These are phyloP conservation scores for Nicotiana attenuata DNA, from an alignment of 257 asterid species.

Conservation along the genomic window DNA sequence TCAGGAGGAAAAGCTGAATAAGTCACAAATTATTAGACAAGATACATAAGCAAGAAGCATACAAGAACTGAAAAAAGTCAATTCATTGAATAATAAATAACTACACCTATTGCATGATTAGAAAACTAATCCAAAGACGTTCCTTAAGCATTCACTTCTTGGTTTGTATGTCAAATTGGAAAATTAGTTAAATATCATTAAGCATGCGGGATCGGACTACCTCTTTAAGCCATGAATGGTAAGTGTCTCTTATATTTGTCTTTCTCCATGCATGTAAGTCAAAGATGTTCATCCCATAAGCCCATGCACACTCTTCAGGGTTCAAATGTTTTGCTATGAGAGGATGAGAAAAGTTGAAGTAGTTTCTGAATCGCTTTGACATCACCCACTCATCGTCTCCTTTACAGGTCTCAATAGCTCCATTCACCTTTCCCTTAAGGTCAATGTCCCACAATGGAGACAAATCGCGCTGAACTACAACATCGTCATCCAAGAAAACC, in stretches of 20 bases:
- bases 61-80: not conserved
- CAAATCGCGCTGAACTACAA: slow-evolving; percentile 51
- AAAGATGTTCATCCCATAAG: slow-evolving; percentile 32
- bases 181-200: not conserved
- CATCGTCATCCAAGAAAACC: slow-evolving; percentile 95
- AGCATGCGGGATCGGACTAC: slow-evolving; percentile 6
- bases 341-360: slow-evolving; percentile 32
- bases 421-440: slow-evolving; percentile 30
- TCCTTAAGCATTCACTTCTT: no score
- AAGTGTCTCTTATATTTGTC: slow-evolving; percentile 24
- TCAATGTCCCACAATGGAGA: slow-evolving; percentile 31
- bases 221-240: slow-evolving; percentile 31
- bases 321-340: slow-evolving; percentile 19
- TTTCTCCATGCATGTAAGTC: slow-evolving; percentile 32
- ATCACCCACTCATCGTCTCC: slow-evolving; percentile 28
- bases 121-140: not conserved
- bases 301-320: slow-evolving; percentile 36
- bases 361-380: slow-evolving; percentile 27
- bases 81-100: no score
- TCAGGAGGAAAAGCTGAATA: not conserved
- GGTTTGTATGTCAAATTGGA: no score
- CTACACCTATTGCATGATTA: not conserved
- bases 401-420: slow-evolving; percentile 32
- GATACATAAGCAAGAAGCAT: not conserved
- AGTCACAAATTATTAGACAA: not conserved